These are phyloP conservation scores for Trichoderma sp. DNA, from an alignment of 2,329 filamentous ascomycete species.

Conservation along the genomic window DNA sequence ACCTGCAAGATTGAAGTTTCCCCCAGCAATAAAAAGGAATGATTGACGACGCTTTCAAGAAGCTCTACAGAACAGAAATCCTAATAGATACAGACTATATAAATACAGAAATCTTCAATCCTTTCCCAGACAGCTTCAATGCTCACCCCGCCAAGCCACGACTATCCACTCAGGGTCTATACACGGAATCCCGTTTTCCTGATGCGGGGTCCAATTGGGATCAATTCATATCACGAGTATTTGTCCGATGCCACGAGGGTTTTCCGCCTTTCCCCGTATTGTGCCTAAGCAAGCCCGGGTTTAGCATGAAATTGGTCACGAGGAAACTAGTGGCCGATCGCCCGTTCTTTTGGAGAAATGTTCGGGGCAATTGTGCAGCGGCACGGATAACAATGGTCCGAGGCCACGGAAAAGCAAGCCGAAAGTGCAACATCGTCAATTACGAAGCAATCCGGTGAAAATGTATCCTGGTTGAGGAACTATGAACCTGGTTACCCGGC, in stretches of 20 bases:
- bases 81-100: neutral
- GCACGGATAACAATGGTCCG: conserved; percentile 11
- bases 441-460: neutral
- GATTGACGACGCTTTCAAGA: neutral
- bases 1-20: neutral
- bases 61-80: neutral
- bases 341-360: conserved; percentile 12
- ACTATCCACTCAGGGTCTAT: neutral
- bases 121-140: neutral
- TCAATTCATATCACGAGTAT: neutral
- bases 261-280: neutral
- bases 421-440: neutral
- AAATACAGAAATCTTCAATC: conserved; percentile 8
- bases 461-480: neutral
- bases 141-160: conserved; percentile 4
- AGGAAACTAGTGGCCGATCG: neutral
- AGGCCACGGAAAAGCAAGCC: conserved; percentile 5
- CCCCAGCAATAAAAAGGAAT: neutral
- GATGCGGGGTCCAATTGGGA: neutral
- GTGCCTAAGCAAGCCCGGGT: neutral
- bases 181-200: conserved; percentile 7
- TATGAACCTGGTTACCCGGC: neutral
- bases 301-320: neutral
- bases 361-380: neutral
- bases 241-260: neutral